phyloP scores from a whole-genome alignment of 257 asterid species.

The Fraxinus pennsylvanica region DNA sequence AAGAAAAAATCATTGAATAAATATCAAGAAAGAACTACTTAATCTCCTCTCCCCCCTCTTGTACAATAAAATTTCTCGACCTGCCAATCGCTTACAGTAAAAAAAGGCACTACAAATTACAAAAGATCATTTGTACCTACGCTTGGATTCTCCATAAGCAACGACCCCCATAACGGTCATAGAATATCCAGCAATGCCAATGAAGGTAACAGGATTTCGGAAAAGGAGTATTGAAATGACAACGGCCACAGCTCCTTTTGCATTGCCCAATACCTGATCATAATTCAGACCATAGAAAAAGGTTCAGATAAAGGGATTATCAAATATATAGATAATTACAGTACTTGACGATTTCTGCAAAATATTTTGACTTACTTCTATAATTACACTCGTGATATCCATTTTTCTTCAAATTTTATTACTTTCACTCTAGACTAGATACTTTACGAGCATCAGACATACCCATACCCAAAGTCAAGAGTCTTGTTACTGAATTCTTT shows the following conservation, averaged over 20 bases:
- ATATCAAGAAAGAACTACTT: neutral
- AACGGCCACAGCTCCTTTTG: slow-evolving; percentile 99
- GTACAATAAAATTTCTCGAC: neutral
- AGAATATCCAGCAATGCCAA: slow-evolving; percentile 89
- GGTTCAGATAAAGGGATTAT: slow-evolving; percentile 1
- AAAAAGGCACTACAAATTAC: neutral
- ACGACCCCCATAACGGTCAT: slow-evolving; percentile 96
- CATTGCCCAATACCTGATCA: slow-evolving; percentile 86
- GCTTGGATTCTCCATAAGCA: slow-evolving; percentile 95
- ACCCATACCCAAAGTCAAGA: neutral
- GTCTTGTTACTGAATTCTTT: neutral
- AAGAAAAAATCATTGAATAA: neutral
- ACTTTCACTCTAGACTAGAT: neutral
- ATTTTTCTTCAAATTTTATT: neutral
- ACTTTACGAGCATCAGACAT: too few species aligned
- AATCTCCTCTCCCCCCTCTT: neutral
- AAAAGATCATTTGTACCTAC: slow-evolving; percentile 68
- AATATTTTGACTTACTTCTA: neutral
- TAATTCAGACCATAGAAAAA: slow-evolving; percentile 2
- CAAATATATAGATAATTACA: neutral
- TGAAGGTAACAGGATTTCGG: slow-evolving; percentile 81
- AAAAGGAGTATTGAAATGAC: slow-evolving; percentile 92
- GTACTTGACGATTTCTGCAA: neutral
- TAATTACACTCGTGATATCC: neutral
- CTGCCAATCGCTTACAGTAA: neutral